Conservation (phyloP, 257 asterid genomes). For the Pogostemon cablin region DNA sequence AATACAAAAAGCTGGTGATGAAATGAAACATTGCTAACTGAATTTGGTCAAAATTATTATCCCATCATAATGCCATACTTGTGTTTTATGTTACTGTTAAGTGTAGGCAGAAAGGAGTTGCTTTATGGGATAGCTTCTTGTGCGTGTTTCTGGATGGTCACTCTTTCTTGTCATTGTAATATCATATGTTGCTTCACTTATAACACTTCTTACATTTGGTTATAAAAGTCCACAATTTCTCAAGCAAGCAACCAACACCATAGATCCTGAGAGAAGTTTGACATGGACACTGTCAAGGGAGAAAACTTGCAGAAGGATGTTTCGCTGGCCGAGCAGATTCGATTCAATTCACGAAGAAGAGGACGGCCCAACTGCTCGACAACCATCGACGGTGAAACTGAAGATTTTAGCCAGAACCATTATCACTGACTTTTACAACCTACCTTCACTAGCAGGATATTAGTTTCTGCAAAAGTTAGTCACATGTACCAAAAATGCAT, state of each 20-base stretch:
- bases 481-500: too few relatives aligned
- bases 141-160: too few relatives aligned
- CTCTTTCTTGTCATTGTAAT: neutral
- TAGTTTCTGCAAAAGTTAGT: neutral
- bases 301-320: constrained; percentile 45
- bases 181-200: constrained; percentile 7
- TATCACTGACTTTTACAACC: neutral
- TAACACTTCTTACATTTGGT: neutral
- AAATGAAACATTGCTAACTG: neutral
- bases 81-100: neutral
- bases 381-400: constrained; percentile 28
- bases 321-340: constrained; percentile 84
- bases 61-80: neutral
- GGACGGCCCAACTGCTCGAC: constrained; percentile 45
- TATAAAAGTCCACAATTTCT: constrained; percentile 33
- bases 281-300: constrained; percentile 42
- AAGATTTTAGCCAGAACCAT: neutral
- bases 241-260: constrained; percentile 47
- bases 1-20: neutral
- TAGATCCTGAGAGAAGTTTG: constrained; percentile 72
- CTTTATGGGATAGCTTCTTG: neutral
- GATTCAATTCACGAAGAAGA: constrained; percentile 53
- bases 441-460: neutral
- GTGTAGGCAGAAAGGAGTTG: neutral
- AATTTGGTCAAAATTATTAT: neutral